Base-by-base conservation (phyloP, 768 basidiomycete genomes). In the Suillus subalutaceus region DNA sequence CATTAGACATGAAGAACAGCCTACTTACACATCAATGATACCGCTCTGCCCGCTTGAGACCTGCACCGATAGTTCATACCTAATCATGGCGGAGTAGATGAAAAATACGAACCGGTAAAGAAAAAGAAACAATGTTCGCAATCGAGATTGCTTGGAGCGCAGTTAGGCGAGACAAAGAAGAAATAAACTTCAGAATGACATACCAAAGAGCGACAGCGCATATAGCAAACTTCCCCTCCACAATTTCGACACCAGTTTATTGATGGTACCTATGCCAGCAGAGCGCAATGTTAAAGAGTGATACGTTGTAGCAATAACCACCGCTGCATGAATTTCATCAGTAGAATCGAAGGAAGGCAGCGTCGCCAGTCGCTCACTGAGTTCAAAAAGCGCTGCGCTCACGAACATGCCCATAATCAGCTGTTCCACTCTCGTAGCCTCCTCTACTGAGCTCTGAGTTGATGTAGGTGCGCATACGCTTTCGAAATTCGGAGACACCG, bases 341-440 rank as follows among this genome's bases (percentile, higher is more conserved):
- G n/a, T 26, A 18, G 38, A n/a, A 32, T 20, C 4, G 20, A 38
- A 44, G 18, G 18, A 20, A 53, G 13, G 40, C 23, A 55, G 26
- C 16, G 6, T 60, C 23, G 37, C 32, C 35, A 59, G 41, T 52
- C 13, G 4, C 67, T 38, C 23, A 66, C 67, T 59, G 16, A 68
- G 46, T 43, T 66, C 67, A 50, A 68, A 68, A 6, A 68, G n/a
- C 1, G 65, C 65, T 3, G 65, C 62, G n/a, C 67, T 66, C 5
- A 63, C 40, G 37, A 68, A 68, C 57, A 66, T 63, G 30, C 65
- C 67, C 20, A 66, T 63, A 4, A 66, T 66, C 6, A 66, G 35
- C 1, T n/a, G 65, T 41, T 63, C 66, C n/a, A 68, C 62, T 40
- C 30, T 43, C 3, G 67, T 64, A 10, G 65, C 65, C 30, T 57